phyloP scores from a whole-genome alignment of 768 basidiomycete genomes.

The Boletus reticuloceps region DNA sequence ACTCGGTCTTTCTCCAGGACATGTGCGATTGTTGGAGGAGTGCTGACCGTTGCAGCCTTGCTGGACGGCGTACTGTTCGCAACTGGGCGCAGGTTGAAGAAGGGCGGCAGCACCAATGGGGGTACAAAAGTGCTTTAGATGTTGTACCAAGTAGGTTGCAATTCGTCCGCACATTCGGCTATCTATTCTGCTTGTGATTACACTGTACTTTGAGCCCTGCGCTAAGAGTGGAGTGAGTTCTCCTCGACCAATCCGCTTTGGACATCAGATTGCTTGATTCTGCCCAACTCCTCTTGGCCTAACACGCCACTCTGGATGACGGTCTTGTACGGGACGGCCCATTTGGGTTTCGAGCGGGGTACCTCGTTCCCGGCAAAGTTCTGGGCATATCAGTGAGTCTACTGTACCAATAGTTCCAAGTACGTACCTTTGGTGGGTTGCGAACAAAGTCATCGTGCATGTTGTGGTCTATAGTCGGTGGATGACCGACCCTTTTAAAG shows the following conservation, averaged over 20 bases:
- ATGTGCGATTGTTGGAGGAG: slow-evolving; percentile 97
- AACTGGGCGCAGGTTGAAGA: slow-evolving; percentile 72
- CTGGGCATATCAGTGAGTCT: slow-evolving; percentile 7
- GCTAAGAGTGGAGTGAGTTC: slow-evolving; percentile 21
- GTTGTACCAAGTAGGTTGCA: slow-evolving; percentile 6
- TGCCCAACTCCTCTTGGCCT: slow-evolving; percentile 12
- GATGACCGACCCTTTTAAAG: slow-evolving; percentile 30
- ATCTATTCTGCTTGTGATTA: slow-evolving; percentile 13
- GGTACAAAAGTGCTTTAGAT: slow-evolving; percentile 32
- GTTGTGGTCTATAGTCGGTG: slow-evolving; percentile 27
- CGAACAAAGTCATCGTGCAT: slow-evolving; percentile 35
- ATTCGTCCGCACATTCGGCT: slow-evolving; percentile 8
- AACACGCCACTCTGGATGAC: neutral
- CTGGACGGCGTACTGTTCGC: slow-evolving; percentile 87
- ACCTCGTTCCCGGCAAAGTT: slow-evolving; percentile 6
- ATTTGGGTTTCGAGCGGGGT: slow-evolving; percentile 15
- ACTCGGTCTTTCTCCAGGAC: slow-evolving; percentile 50
- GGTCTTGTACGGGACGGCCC: slow-evolving; percentile 15
- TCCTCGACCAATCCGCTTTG: slow-evolving; percentile 19
- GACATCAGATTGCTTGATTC: slow-evolving; percentile 16
- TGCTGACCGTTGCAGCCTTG: slow-evolving; percentile 89
- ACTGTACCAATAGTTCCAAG: neutral
- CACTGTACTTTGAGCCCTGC: neutral
- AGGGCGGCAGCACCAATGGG: slow-evolving; percentile 37
- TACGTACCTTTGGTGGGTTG: slow-evolving; percentile 28